A percentile compares a stretch with the other conserved stretches of the same genome.
Evolutionary conservation across 192 early-diverging fungal genomes (phyloP).

Genomic region (Coemansia erecta): DNA sequence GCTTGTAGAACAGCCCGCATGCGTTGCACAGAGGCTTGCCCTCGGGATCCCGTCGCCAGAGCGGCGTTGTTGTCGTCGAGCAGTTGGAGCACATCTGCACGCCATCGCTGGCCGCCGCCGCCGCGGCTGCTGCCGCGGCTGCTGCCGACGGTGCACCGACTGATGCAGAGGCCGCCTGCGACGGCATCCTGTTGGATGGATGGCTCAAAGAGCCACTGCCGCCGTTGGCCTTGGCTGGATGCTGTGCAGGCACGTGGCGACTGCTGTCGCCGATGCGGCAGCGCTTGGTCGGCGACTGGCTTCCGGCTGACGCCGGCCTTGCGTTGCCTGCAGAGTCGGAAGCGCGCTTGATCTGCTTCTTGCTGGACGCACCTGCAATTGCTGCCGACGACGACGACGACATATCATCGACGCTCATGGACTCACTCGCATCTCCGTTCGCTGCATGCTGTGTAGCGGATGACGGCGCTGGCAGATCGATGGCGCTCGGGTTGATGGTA

Average conservation of each 20-base stretch:
- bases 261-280: background rate
- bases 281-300: constrained; percentile 17
- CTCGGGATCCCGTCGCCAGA: constrained; percentile 90
- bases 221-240: background rate
- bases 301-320: constrained; percentile 1
- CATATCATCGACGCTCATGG: constrained; percentile 9
- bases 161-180: background rate
- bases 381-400: background rate
- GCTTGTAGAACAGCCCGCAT: constrained; percentile 93
- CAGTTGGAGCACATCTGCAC: constrained; percentile 74
- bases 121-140: background rate
- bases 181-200: too few species aligned
- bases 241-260: background rate
- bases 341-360: constrained; percentile 3
- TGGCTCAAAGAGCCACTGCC: background rate
- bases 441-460: background rate
- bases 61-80: constrained; percentile 81
- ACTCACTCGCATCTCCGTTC: background rate
- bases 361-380: background rate
- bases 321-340: background rate
- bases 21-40: constrained; percentile 96
- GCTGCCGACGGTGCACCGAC: background rate
- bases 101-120: constrained; percentile 3
- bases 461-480: constrained; percentile 19
- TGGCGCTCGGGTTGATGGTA: constrained; percentile 51